These are phyloP conservation scores for Digitaria exilis DNA, from an alignment of 202 grass and related monocot species.

Conservation along the genomic window DNA sequence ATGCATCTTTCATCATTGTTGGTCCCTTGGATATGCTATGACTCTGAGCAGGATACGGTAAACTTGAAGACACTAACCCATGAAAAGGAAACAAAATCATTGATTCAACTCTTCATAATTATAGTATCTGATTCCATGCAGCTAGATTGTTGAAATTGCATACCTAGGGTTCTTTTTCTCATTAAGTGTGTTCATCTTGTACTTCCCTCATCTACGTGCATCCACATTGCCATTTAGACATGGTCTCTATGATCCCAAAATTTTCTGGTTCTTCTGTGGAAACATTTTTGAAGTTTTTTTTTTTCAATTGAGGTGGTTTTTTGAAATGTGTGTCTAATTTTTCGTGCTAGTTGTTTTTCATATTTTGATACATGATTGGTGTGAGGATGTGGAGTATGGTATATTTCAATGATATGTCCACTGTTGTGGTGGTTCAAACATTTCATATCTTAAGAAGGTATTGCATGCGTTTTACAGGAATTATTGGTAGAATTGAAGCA, in stretches of 20 bases:
- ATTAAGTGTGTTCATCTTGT: too few relatives aligned
- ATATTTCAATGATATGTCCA: not conserved
- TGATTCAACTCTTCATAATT: not conserved
- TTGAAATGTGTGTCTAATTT: not conserved
- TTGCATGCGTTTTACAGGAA: not conserved
- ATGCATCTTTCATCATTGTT: slow-evolving; percentile 32
- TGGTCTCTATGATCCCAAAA: too few relatives aligned
- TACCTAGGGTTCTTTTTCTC: too few relatives aligned
- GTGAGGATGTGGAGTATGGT: not conserved
- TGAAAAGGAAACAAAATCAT: not conserved
- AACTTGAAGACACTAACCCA: slow-evolving; percentile 24
- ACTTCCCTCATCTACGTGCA: too few relatives aligned
- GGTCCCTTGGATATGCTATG: slow-evolving; percentile 24
- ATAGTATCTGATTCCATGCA: not conserved
- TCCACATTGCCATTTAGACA: too few relatives aligned
- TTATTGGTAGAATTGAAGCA: too few relatives aligned
- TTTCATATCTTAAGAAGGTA: not conserved
- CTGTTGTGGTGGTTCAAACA: not conserved
- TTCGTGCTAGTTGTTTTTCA: not conserved
- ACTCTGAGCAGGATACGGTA: slow-evolving; percentile 39
- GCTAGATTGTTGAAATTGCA: not conserved
- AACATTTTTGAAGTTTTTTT: too few relatives aligned
- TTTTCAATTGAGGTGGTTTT: not conserved
- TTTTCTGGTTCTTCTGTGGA: not conserved
- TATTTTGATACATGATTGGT: not conserved